phyloP scores from a whole-genome alignment of 768 basidiomycete genomes.

The Boletus sp. region DNA sequence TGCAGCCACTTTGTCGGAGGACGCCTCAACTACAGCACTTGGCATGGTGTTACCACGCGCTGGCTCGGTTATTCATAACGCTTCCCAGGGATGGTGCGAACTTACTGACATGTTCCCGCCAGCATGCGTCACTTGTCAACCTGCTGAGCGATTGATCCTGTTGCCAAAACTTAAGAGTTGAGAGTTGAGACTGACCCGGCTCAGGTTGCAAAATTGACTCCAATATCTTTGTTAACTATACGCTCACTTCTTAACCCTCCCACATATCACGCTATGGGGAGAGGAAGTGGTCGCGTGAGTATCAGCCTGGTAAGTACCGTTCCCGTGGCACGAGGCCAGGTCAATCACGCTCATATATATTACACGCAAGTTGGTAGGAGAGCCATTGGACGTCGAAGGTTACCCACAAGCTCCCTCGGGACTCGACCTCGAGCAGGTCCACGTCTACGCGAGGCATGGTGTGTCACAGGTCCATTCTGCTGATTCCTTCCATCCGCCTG shows the following conservation, averaged over 20 bases:
- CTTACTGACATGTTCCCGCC: not conserved
- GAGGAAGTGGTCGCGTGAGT: not conserved
- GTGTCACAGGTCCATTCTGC: constrained; percentile 18
- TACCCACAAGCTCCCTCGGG: constrained; percentile 58
- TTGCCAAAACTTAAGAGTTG: not conserved
- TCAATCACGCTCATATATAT: not conserved
- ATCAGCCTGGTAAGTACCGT: constrained; percentile 12
- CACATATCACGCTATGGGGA: not conserved
- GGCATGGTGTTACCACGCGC: not conserved
- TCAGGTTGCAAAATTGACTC: not conserved
- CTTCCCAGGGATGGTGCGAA: constrained; percentile 15
- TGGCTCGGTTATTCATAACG: not conserved
- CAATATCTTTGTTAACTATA: not conserved
- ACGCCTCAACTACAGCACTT: not conserved
- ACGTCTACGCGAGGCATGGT: constrained; percentile 77
- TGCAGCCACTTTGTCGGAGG: not conserved
- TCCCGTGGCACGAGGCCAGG: not conserved
- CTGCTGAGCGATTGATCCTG: not conserved
- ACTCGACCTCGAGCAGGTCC: constrained; percentile 65
- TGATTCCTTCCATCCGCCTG: not conserved
- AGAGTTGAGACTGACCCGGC: not conserved
- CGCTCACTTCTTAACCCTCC: not conserved
- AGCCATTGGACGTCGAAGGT: constrained; percentile 53
- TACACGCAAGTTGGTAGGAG: constrained; percentile 31
- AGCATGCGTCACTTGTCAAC: not conserved